A percentile compares a stretch with the other conserved stretches of the same genome.
phyloP scores from a whole-genome alignment of 345 rosid species.

The Lepidium aucheri region DNA sequence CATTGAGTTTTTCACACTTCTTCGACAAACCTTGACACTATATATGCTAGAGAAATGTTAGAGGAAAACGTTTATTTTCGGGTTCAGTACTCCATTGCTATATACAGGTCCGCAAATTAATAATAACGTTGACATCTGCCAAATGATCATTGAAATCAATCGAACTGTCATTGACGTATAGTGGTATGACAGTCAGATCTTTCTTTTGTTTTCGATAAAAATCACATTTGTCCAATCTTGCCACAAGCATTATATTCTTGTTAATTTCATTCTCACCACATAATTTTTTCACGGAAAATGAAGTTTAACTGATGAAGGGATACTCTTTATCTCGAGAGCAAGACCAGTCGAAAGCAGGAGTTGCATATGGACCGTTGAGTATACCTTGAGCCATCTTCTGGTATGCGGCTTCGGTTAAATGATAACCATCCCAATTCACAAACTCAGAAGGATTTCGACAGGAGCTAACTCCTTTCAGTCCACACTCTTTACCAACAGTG shows the following conservation, averaged over 20 bases:
- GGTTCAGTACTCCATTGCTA: too few species aligned
- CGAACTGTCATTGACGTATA: too few species aligned
- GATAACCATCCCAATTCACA: constrained; percentile 45
- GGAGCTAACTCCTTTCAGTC: neutral
- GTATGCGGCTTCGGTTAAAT: constrained; percentile 22
- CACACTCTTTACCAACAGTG: constrained; percentile 16
- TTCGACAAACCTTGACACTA: too few species aligned
- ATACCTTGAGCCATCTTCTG: constrained; percentile 3
- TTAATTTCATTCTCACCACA: neutral
- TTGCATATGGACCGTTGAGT: constrained; percentile 18
- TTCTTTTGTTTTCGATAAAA: too few species aligned
- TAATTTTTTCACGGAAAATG: neutral
- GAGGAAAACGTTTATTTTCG: too few species aligned
- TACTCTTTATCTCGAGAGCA: neutral
- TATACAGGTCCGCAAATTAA: too few species aligned
- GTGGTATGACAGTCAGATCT: too few species aligned
- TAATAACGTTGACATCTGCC: too few species aligned
- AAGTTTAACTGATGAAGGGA: neutral
- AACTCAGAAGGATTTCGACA: constrained; percentile 30
- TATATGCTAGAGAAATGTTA: too few species aligned
- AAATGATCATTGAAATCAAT: too few species aligned
- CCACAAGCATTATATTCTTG: neutral
- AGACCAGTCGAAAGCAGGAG: constrained; percentile 21
- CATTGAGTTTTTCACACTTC: too few species aligned
- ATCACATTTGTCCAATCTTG: neutral